These are phyloP conservation scores for Exserohilum rostratum DNA, from an alignment of 2,329 filamentous ascomycete genomes.

Conservation along the genomic window DNA sequence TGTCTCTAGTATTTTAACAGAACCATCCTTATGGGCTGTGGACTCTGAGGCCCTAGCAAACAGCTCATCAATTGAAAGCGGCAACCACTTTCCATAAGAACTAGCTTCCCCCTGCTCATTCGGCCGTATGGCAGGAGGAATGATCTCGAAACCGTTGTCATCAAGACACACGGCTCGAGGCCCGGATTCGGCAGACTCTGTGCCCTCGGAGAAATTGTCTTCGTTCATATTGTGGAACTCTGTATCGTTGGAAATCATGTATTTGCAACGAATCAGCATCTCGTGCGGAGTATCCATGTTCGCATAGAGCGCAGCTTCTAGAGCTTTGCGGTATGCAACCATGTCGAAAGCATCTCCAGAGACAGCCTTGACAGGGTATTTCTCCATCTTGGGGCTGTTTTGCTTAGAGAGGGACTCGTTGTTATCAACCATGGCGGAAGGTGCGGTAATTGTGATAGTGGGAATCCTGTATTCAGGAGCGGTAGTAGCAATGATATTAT, in stretches of 20 bases:
- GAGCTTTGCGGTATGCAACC: neutral
- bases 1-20: neutral
- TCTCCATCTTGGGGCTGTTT: neutral
- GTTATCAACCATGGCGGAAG: neutral
- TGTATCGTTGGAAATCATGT: neutral
- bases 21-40: neutral
- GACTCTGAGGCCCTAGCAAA: neutral
- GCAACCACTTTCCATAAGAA: too few relatives aligned
- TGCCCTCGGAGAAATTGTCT: neutral
- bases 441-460: too few relatives aligned
- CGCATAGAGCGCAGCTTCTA: constrained; percentile 6
- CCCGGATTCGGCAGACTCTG: neutral
- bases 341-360: neutral
- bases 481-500: neutral
- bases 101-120: neutral
- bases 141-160: neutral
- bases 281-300: constrained; percentile 11
- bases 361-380: neutral
- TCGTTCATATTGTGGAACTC: neutral
- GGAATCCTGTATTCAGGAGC: too few relatives aligned
- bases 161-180: neutral
- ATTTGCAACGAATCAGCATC: constrained; percentile 4
- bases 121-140: neutral
- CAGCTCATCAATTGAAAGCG: neutral
- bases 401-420: neutral